A percentile compares a stretch with the other conserved stretches of the same genome.
Conservation (phyloP, 2,329 filamentous ascomycete genomes). For the Botrytis galanthina region DNA sequence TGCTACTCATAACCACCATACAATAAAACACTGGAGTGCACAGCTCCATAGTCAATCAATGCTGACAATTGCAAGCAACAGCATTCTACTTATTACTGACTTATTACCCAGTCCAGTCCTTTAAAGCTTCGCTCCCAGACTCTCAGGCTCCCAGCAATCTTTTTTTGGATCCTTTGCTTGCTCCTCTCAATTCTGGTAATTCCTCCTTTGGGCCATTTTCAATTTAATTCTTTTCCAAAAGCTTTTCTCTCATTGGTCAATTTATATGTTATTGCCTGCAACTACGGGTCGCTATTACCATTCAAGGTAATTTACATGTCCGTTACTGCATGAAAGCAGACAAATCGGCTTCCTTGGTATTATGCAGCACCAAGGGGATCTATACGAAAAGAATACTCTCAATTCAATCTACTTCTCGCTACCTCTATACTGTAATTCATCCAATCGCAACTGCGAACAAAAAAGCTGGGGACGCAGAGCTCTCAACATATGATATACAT, state of each 20-base stretch:
- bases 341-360: slow-evolving; percentile 18
- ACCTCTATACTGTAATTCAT: not conserved
- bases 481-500: slow-evolving; percentile 17
- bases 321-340: slow-evolving; percentile 18
- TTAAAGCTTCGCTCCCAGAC: not conserved
- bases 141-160: not conserved
- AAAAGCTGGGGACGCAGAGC: slow-evolving; percentile 14
- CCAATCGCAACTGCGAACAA: slow-evolving; percentile 10
- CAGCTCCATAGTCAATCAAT: slow-evolving; percentile 8
- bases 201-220: slow-evolving; percentile 10
- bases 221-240: not conserved
- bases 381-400: not conserved
- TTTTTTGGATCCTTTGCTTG: not conserved
- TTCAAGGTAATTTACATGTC: slow-evolving; percentile 12
- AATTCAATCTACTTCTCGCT: not conserved
- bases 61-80: not conserved
- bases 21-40: not conserved
- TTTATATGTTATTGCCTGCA: not conserved
- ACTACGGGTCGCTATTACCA: slow-evolving; percentile 11
- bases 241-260: slow-evolving; percentile 1
- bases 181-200: not conserved
- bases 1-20: not conserved
- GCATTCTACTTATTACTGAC: not conserved
- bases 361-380: slow-evolving; percentile 14
- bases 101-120: not conserved